Base-by-base conservation (phyloP, 139 green algal species). In the Chlorella sp. region DNA sequence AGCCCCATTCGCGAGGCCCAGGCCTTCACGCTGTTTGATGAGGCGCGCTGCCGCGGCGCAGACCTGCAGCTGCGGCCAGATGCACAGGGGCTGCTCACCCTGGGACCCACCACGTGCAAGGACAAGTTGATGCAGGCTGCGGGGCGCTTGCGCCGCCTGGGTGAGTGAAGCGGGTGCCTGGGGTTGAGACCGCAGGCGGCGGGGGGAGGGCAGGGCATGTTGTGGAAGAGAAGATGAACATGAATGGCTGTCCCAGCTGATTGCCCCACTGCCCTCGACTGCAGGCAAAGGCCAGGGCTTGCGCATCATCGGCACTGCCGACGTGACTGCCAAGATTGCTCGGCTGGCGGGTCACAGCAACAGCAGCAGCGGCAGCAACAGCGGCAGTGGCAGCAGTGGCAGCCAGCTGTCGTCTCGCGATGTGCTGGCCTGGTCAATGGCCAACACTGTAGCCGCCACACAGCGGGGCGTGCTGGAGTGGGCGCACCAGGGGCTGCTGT, bases 51-150 rank as follows among this genome's bases (percentile, higher is more conserved):
- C 89, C 74, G 75, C 23, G 86, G 81, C 38, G 55, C 67, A 15
- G 80, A 83, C 75, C 78, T 90, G 62, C 64, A 91, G 83, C 85
- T 94, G 86, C 82, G 60, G 34, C 86, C 38, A 23, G n/a, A 74
- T 21, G 91, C 92, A 1, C 81, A 89, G 38, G 92, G 88, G n/a
- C 81, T 95, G 85, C 88, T 95, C 38, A 95, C 92, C 2, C 80
- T 95, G 79, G 88, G 87, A 3, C 88, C 87, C 11, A 74, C 81
- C 60, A 83, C 87, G 38, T 85, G 78, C 84, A 93, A 92, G 81
- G 89, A 94, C 75, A 92, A 94, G 88, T 62, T 95, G 21, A 94
- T 95, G 90, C 91, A 94, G 47, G 32, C 75, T 3, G 75, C 75
- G 1, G 75, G 75, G 21, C 75, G 75, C 18, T 21, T 82, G 75